Percentiles rank a stretch among this genome's conserved stretches.
These are phyloP conservation scores for Solanum medicagineum DNA, from an alignment of 257 asterid genomes.

Conservation along the genomic window DNA sequence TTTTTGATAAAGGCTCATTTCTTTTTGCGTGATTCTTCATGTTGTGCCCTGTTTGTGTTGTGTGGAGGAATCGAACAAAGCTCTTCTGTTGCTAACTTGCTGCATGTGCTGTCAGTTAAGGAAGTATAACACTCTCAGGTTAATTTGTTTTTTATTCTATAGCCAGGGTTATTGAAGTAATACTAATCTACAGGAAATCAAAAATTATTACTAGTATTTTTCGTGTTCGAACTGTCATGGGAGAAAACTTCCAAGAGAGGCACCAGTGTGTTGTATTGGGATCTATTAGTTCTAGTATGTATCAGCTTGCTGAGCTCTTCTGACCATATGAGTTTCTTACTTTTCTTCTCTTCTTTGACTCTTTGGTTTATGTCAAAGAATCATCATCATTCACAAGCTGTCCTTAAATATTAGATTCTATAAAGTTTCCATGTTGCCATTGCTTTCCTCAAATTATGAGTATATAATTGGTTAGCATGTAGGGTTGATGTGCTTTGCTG, in stretches of 20 bases:
- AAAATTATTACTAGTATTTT: neutral
- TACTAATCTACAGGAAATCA: neutral
- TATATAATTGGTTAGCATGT: neutral
- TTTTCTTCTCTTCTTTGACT: neutral
- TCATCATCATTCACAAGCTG: neutral
- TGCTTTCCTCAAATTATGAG: neutral
- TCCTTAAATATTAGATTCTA: neutral
- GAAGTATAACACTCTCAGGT: neutral
- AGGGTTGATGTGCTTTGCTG: neutral
- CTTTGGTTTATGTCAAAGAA: neutral
- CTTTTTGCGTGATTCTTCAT: neutral
- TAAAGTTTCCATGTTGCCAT: neutral
- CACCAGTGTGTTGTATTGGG: neutral
- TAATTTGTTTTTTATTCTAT: neutral
- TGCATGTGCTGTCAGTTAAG: neutral
- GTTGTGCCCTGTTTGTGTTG: neutral
- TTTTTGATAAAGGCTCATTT: neutral
- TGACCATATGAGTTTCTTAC: neutral
- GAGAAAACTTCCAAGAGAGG: neutral
- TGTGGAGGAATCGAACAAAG: neutral
- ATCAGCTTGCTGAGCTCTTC: neutral
- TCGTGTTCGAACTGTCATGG: neutral
- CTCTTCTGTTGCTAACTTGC: neutral
- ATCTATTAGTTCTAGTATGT: neutral
- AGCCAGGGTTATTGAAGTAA: neutral